Conservation (phyloP, 2,329 filamentous ascomycete species). For the Magnaporthiopsis incrustans region DNA sequence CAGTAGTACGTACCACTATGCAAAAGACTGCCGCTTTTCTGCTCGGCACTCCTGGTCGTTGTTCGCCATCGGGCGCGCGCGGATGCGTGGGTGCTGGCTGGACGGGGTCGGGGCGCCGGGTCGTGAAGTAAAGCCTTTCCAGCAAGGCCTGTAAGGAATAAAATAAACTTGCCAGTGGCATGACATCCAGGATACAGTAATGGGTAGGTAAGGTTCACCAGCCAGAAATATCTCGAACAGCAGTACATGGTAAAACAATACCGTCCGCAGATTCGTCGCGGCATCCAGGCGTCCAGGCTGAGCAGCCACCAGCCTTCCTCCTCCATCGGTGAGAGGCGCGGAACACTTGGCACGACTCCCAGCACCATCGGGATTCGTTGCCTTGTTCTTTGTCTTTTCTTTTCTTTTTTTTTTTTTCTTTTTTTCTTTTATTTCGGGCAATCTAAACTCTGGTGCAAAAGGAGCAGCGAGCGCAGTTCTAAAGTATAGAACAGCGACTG, state of each 20-base stretch:
- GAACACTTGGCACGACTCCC: not conserved
- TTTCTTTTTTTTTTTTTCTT: too few species aligned
- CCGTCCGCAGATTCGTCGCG: not conserved
- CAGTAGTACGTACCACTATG: not conserved
- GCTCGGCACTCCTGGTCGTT: not conserved
- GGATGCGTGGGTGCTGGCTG: not conserved
- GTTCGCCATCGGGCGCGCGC: not conserved
- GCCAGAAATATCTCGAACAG: too few species aligned
- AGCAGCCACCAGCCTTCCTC: not conserved
- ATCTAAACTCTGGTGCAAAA: not conserved
- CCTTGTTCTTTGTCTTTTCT: not conserved
- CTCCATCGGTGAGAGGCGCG: not conserved
- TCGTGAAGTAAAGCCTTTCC: not conserved
- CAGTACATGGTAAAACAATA: not conserved
- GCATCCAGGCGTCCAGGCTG: not conserved
- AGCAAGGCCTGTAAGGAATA: too few species aligned
- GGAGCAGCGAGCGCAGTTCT: not conserved
- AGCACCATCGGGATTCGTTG: not conserved
- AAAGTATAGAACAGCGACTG: too few species aligned
- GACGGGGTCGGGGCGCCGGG: not conserved
- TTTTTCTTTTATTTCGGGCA: not conserved
- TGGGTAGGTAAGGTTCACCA: not conserved
- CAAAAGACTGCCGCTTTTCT: not conserved
- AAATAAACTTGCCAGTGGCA: not conserved
- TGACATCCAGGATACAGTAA: not conserved